Evolutionary conservation across 352 stramenopile genomes (phyloP).

Genomic region (Phytophthora constricta): DNA sequence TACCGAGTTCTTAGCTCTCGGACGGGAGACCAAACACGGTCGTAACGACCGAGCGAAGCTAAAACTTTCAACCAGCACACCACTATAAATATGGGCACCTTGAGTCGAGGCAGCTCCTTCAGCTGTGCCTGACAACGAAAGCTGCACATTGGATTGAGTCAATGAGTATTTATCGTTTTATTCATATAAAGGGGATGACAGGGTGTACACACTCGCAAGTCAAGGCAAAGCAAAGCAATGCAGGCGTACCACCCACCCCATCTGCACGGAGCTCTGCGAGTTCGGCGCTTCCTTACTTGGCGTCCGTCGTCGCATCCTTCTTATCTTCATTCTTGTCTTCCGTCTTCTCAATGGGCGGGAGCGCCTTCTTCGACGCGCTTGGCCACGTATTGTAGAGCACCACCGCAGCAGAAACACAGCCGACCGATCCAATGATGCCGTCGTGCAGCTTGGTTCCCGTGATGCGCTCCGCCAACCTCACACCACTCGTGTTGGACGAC

Average conservation of each 20-base stretch:
- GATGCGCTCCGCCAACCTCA: slow-evolving; percentile 81
- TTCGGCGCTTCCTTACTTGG: slow-evolving; percentile 8
- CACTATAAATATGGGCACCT: slow-evolving; percentile 1
- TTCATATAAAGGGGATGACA: slow-evolving; percentile 21
- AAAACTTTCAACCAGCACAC: not conserved
- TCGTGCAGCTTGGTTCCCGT: slow-evolving; percentile 84
- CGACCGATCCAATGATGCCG: slow-evolving; percentile 80
- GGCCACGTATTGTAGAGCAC: slow-evolving; percentile 90
- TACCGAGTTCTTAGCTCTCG: too few species aligned
- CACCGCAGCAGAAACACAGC: slow-evolving; percentile 80
- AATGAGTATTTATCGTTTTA: slow-evolving; percentile 20
- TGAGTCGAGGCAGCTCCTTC: slow-evolving; percentile 9
- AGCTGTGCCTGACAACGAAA: not conserved
- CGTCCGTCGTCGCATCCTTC: slow-evolving; percentile 15
- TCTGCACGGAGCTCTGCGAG: not conserved
- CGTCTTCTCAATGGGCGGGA: slow-evolving; percentile 22
- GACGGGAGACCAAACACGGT: too few species aligned
- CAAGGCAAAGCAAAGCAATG: slow-evolving; percentile 8
- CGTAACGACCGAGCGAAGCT: slow-evolving; percentile 9
- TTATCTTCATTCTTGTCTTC: slow-evolving; percentile 24
- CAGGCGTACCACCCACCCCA: slow-evolving; percentile 11
- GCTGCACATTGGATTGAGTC: slow-evolving; percentile 1
- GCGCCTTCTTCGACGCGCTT: slow-evolving; percentile 42
- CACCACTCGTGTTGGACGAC: slow-evolving; percentile 83
- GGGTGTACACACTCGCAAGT: not conserved